phyloP scores from a whole-genome alignment of 164 flowering plant genomes.

The Cinnamomum chago region DNA sequence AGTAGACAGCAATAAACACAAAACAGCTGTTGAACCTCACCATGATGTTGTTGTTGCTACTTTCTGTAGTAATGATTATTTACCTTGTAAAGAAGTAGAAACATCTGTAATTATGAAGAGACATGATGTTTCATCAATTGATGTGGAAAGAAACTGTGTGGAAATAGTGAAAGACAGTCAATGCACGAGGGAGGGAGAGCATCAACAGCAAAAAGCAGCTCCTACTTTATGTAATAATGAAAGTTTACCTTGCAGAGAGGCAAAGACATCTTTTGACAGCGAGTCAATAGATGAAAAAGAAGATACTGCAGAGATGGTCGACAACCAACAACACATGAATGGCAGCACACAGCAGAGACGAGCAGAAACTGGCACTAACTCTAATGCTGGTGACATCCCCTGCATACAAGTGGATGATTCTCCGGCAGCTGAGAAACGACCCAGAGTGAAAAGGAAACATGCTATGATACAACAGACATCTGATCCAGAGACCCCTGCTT shows the following conservation, averaged over 20 bases:
- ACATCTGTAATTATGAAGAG: neutral
- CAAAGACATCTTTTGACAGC: neutral
- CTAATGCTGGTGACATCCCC: slow-evolving; percentile 7
- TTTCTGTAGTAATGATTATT: neutral
- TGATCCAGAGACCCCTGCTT: neutral
- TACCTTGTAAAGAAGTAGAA: neutral
- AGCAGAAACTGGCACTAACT: neutral
- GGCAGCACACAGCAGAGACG: neutral
- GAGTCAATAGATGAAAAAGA: neutral
- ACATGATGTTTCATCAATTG: neutral
- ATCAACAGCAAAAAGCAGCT: neutral
- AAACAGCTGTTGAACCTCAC: neutral
- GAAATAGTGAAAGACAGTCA: neutral
- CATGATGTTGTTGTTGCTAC: neutral
- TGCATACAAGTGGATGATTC: neutral
- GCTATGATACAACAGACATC: slow-evolving; percentile 1
- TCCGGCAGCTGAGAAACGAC: neutral
- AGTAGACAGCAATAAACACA: neutral
- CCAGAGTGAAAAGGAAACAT: slow-evolving; percentile 1
- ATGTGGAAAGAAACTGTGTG: neutral
- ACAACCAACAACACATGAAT: neutral
- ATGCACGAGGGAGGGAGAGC: neutral
- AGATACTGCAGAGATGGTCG: slow-evolving; percentile 1
- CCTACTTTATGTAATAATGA: neutral
- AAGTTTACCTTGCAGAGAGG: neutral